These are phyloP conservation scores for Spongospora subterranea DNA, from an alignment of 208 protist genomes.

Conservation along the genomic window DNA sequence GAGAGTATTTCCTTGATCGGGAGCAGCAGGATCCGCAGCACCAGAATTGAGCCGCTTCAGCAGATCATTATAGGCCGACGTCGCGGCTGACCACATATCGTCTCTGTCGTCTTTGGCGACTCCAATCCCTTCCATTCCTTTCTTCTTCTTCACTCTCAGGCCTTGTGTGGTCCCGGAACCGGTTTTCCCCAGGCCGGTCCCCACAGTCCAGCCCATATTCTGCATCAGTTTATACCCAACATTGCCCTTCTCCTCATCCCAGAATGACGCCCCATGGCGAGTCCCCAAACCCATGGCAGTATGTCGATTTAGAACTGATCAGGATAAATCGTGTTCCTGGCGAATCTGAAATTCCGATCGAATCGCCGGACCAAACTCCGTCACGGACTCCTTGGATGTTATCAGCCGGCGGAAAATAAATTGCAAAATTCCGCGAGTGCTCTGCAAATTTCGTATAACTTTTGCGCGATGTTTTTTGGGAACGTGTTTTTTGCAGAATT, in stretches of 20 bases:
- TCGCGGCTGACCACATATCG: conserved; percentile 25
- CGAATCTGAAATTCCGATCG: too few species aligned
- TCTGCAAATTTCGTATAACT: too few species aligned
- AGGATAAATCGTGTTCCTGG: too few species aligned
- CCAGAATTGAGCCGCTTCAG: conserved; percentile 31
- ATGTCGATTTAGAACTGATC: too few species aligned
- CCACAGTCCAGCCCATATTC: conserved; percentile 1
- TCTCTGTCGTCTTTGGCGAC: background rate
- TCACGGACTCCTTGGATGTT: too few species aligned
- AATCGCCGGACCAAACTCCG: too few species aligned
- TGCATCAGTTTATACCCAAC: conserved; percentile 38
- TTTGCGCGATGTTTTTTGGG: too few species aligned
- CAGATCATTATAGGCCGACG: conserved; percentile 52
- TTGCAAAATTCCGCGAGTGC: too few species aligned
- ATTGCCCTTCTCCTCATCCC: conserved; percentile 26
- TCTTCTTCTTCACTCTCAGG: background rate
- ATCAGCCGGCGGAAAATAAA: too few species aligned
- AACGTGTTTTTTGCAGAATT: too few species aligned
- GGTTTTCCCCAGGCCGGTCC: background rate
- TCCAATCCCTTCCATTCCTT: conserved; percentile 40
- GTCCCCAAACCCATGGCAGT: too few species aligned
- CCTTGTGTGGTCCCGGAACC: background rate
- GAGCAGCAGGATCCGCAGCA: background rate
- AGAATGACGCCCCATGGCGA: conserved; percentile 40
- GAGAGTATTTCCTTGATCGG: background rate